Base-by-base conservation (phyloP, 192 early-diverging fungal species). In the Rhizoclosmatium sp. region DNA sequence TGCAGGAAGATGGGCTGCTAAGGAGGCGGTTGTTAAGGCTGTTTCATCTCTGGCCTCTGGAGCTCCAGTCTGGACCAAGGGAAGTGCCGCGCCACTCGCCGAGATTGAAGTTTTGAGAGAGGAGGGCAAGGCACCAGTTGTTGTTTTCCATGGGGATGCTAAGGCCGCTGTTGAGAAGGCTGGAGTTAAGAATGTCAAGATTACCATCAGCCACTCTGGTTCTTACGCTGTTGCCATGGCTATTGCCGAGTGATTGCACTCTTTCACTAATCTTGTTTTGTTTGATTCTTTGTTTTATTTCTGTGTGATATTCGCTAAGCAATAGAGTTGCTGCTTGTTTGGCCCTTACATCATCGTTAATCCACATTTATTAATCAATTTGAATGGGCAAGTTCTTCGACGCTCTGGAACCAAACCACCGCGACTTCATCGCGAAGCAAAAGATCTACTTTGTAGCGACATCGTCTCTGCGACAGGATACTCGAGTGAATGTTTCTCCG, bases 21-120 rank as follows among this genome's bases (percentile, higher is more conserved):
- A 98, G 89, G 97, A 98, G 79, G 94, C 97, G 1, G 94, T 95
- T 16, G 88, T 98, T 80, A 98, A 98, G 90, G 96, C 97, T 14
- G 91, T 98, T 39, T 92, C 91, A 54, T 93, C 91, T 5, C 89
- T 87, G 0, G 70, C 85, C 31, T 60, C 76, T 21, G 82, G 82
- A 39, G 62, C 61, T n/a, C 49, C 61, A 59, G 94, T 96, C 19
- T 93, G 91, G 90, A 89, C 87, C 46, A 83, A 92, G 68, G 95
- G 95, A 51, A 90, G 92, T 48, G 97, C 85, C 44, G 97, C 97
- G 2, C 94, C 96, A 39, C 78, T 98, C 51, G 90, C 87, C 23
- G 96, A 98, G 46, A 97, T 98, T 82, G 97, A 98, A 81, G 91
- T 98, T 51, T 65, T 89, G 45, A 80, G 88, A 21, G 88, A 86